phyloP scores from a whole-genome alignment of 2,329 filamentous ascomycete genomes.

The Diaporthe sp. region DNA sequence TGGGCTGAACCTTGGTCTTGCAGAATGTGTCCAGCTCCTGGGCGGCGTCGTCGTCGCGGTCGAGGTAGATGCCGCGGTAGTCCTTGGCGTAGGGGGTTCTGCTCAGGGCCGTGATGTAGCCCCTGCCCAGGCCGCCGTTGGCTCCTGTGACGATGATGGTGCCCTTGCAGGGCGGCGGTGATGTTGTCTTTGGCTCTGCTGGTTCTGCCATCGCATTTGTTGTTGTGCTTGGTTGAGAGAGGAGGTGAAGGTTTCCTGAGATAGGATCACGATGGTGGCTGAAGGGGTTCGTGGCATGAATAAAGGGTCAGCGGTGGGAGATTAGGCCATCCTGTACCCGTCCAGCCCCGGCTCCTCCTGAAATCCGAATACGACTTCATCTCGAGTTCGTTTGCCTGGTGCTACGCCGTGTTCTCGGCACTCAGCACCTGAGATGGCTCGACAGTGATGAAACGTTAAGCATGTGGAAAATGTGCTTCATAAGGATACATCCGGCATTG shows the following conservation, averaged over 20 bases:
- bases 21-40: slow-evolving; percentile 42
- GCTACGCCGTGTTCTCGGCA: not conserved
- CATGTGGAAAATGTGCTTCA: not conserved
- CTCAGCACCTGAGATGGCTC: not conserved
- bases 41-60: slow-evolving; percentile 47
- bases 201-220: not conserved
- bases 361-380: slow-evolving; percentile 23
- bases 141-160: slow-evolving; percentile 28
- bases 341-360: not conserved
- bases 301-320: not conserved
- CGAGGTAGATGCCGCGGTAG: slow-evolving; percentile 49
- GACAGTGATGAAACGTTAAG: not conserved
- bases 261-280: not conserved
- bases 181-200: not conserved
- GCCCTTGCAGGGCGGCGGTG: slow-evolving; percentile 37
- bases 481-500: not conserved
- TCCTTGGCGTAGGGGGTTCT: slow-evolving; percentile 36
- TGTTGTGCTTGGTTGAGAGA: not conserved
- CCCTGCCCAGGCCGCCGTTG: slow-evolving; percentile 30
- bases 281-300: not conserved
- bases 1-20: slow-evolving; percentile 23
- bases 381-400: not conserved
- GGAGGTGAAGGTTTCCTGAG: not conserved
- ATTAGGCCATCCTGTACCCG: not conserved
- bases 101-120: slow-evolving; percentile 19